Evolutionary conservation across 2,329 filamentous ascomycete genomes (phyloP), one percentile per base, ranked within the genome.

Genomic region (Zasmidium cellare): DNA sequence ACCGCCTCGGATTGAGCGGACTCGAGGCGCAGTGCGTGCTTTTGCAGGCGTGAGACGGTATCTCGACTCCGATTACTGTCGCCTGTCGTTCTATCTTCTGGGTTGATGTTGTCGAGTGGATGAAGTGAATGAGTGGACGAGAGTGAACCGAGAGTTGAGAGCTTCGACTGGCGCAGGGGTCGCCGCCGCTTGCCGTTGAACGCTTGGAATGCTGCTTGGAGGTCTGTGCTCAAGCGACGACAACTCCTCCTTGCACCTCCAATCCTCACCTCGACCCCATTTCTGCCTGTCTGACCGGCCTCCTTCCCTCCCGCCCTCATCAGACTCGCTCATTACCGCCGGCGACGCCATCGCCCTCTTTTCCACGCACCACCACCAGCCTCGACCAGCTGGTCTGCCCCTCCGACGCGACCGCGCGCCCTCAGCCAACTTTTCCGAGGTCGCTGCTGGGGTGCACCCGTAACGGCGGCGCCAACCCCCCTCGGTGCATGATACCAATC

Each of bases 401-500:
- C 47, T 25, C 24, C 11, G 22, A 49, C 51, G 51, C 51, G 38
- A 12, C 51, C 35, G 51, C 44, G 41, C 44, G 25, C 41, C 23
- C 51, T 25, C 35, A 14, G 35, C 41, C 51, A 53, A 53, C 51
- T 53, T 53, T 53, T 53, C 51, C 51, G 51, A 53, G 51, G 51
- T 53, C 51, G 44, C 38, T 20, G 23, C 23, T 45, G 12, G 24
- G 41, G 51, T 46, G 51, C 51, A 50, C 48, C 23, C 48, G 48
- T 50, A 31, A 19, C 47, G 7, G 47, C 51, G 11, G 51, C 51
- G 35, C 22, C 25, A 28, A 28, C 31, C 38, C 22, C 22, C n/a
- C 18, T 18, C 35, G 35, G 49, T 53, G 51, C 18, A 45, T 45
- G 35, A 45, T 44, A 53, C 22, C 51, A 23, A 53, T 16, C 35